Evolutionary conservation across 2,329 filamentous ascomycete species (phyloP).

Genomic region (Diplodia seriata): DNA sequence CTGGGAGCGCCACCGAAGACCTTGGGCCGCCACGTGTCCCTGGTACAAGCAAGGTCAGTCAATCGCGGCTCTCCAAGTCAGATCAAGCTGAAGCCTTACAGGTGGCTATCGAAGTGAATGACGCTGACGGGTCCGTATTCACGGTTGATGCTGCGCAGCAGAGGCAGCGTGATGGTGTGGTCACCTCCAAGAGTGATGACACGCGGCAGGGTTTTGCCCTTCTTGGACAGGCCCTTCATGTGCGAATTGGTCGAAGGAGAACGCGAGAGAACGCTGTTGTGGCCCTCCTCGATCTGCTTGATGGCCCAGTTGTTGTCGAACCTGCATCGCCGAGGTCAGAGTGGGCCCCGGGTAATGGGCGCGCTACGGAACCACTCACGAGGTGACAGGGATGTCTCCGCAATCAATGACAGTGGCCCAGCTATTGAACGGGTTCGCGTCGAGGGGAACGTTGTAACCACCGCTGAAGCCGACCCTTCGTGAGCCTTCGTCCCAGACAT

Average conservation of each 20-base stretch:
- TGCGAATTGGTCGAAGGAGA: slow-evolving; percentile 72
- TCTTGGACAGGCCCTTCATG: slow-evolving; percentile 71
- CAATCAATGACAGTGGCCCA: slow-evolving; percentile 84
- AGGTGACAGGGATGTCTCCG: slow-evolving; percentile 84
- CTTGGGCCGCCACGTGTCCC: slow-evolving; percentile 75
- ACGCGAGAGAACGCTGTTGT: slow-evolving; percentile 76
- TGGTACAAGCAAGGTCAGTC: slow-evolving; percentile 32
- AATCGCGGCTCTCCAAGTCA: neutral
- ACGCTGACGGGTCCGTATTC: slow-evolving; percentile 73
- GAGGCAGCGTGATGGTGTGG: slow-evolving; percentile 67
- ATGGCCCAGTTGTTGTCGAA: slow-evolving; percentile 85
- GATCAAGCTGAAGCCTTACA: slow-evolving; percentile 49
- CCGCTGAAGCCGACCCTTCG: slow-evolving; percentile 68
- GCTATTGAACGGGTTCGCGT: slow-evolving; percentile 79
- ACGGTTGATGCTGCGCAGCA: slow-evolving; percentile 65
- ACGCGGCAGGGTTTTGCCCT: slow-evolving; percentile 77
- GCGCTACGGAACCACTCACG: slow-evolving; percentile 59
- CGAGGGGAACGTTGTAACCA: slow-evolving; percentile 83
- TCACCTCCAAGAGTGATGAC: slow-evolving; percentile 75
- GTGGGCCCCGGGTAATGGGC: neutral
- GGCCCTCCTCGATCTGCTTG: slow-evolving; percentile 84
- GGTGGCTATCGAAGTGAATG: slow-evolving; percentile 68
- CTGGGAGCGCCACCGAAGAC: slow-evolving; percentile 84
- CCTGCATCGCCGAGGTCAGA: slow-evolving; percentile 49
- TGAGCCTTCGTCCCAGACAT: slow-evolving; percentile 51